Conservation (phyloP, 306 rosid genomes). For the Macrotyloma uniflorum region DNA sequence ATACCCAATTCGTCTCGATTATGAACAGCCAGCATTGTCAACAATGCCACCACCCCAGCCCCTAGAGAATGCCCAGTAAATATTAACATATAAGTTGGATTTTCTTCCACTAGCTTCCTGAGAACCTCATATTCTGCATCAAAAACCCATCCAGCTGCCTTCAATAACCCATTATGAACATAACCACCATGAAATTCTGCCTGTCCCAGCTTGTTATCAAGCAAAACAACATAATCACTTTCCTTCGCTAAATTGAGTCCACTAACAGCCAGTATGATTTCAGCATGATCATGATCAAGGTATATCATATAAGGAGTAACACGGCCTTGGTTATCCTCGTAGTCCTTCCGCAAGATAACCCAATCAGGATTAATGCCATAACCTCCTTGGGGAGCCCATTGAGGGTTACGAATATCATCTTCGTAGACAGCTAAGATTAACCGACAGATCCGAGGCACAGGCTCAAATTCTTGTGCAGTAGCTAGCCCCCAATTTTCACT, state of each 20-base stretch:
- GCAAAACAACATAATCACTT: constrained; percentile 81
- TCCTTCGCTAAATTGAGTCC: constrained; percentile 91
- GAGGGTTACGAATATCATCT: constrained; percentile 75
- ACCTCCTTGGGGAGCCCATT: constrained; percentile 92
- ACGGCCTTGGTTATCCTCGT: constrained; percentile 59
- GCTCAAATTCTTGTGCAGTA: constrained; percentile 84
- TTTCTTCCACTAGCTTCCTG: constrained; percentile 58
- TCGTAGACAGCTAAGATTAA: constrained; percentile 74
- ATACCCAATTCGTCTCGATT: constrained; percentile 68
- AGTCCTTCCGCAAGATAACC: constrained; percentile 69
- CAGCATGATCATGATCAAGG: constrained; percentile 84
- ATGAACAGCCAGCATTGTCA: constrained; percentile 70
- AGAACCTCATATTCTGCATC: constrained; percentile 70
- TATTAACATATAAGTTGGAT: constrained; percentile 70
- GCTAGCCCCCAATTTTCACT: constrained; percentile 94
- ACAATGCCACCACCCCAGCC: constrained; percentile 87
- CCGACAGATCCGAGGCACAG: constrained; percentile 83
- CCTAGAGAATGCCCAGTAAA: constrained; percentile 90
- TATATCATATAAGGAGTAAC: constrained; percentile 89
- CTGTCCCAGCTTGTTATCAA: constrained; percentile 91
- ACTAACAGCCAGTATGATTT: constrained; percentile 71
- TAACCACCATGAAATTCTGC: constrained; percentile 84
- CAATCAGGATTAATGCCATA: constrained; percentile 84
- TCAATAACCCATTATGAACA: constrained; percentile 90
- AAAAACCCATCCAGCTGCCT: constrained; percentile 79